Base-by-base conservation (phyloP, 768 basidiomycete genomes). In the Suillus hirtellus region DNA sequence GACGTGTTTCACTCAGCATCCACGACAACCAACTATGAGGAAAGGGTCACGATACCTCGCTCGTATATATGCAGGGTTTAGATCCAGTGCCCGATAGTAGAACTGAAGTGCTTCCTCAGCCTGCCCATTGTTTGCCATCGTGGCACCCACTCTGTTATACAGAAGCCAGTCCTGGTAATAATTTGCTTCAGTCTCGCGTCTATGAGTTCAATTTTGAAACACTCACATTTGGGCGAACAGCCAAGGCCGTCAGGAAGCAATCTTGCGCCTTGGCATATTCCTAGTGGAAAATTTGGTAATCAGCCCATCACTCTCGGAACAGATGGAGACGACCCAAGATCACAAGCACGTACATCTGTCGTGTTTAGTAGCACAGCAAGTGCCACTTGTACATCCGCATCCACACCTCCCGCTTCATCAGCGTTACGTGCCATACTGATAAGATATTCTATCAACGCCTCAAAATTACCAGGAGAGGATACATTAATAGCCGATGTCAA, bases 321-420 rank as follows among this genome's bases (percentile, higher is more conserved):
- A 60, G n/a, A 43, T 9, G 47, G n/a, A 54, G 31, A 63, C 50
- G 17, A 55, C 31, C 15, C 2, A 37, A 60, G 5, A 21, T 43
- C 7, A 47, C 49, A 49, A 55, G 46, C 4, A 68, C 79, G 31
- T 65, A 93, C 94, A 81, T 97, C 96, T 63, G 89, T 93, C 10
- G 92, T 86, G 75, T 97, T 99, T 73, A 99, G 83, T 70, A 99
- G 72, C 44, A 99, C 90, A 4, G 95, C 96, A 58, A 99, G 81
- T 5, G 95, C 97, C 56, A 99, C 87, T 77, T 99, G 97, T 35
- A 96, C 88, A 74, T 99, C 96, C 10, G 96, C 89, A 73, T 99
- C 97, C 27, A 99, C 83, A 60, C 81, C 81, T 4, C 82, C 85
- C 46, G 77, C 80, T 21, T 78, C 78, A 65, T 84, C 80, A 37